Evolutionary conservation across 1,284 basidiomycete genomes (phyloP), one percentile per base, ranked within the genome.

Genomic region (Ustilago sp.): DNA sequence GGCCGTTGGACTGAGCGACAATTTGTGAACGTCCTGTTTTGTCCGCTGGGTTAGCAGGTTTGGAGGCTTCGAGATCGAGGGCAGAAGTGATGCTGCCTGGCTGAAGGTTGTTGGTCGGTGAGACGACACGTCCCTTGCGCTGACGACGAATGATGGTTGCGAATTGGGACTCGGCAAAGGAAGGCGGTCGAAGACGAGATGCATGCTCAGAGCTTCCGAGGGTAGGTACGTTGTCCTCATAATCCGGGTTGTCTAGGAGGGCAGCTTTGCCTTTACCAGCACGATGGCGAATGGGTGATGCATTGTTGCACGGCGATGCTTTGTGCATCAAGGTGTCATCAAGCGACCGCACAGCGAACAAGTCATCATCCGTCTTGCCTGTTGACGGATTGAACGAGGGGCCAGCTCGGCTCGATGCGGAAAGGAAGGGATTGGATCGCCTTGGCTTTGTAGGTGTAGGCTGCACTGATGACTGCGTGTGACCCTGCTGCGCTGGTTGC

Each of bases 91-190:
- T 53, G 31, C 50, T 63, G 7, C 19, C 59, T 9, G 52, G 39
- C n/a, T 65, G 61, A 0, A 71, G 34, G 48, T 71, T 70, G 62
- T 6, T 64, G 31, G 73, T 72, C 3, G 79, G 70, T 2, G 74
- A 80, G 11, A 81, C 65, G 60, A 81, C 63, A 17, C 77, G 54
- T 11, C 76, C 59, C 38, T 81, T 81, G 3, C 75, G 43, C 59
- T 81, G 80, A 35, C 78, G 61, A 32, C 80, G 68, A 32, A 81
- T 71, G 69, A 81, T 81, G 43, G 80, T 81, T 15, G 77, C 77
- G 51, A 81, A 81, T 47, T 81, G 80, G 0, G 74, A 77, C 55
- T 81, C 76, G 48, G 77, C 77, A 50, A 80, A 80, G 4, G 68
- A 74, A 2, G 80, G 79, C 13, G 79, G 79, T 3, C 68, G 60